Conservation (phyloP, 805 yeast species). For the Wickerhamiella qilinensis region DNA sequence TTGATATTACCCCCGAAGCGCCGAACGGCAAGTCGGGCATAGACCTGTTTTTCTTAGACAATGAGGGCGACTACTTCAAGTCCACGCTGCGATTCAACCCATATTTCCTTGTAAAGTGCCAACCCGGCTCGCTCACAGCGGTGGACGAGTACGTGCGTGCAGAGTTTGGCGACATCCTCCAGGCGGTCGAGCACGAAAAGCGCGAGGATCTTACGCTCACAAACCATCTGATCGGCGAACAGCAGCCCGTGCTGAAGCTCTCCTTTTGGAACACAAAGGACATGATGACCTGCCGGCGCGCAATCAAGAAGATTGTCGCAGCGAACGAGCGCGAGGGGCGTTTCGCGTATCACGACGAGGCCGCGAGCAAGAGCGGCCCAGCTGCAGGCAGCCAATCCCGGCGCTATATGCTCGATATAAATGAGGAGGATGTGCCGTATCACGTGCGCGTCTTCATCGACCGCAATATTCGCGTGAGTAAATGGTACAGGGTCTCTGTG, state of each 20-base stretch:
- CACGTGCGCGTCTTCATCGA: constrained; percentile 96
- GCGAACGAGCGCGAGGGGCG: constrained; percentile 46
- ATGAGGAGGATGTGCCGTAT: constrained; percentile 93
- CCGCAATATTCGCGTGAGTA: constrained; percentile 66
- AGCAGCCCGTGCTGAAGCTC: constrained; percentile 46
- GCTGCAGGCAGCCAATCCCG: constrained; percentile 49
- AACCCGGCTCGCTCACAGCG: constrained; percentile 40
- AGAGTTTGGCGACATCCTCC: constrained; percentile 27
- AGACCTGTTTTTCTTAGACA: constrained; percentile 86
- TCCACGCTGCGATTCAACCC: constrained; percentile 75
- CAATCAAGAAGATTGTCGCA: constrained; percentile 50
- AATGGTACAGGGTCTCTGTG: constrained; percentile 79
- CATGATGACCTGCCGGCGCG: constrained; percentile 55
- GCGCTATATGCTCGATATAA: constrained; percentile 51
- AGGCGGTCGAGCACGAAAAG: constrained; percentile 45
- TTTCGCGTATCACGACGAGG: constrained; percentile 13
- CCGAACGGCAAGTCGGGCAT: constrained; percentile 59
- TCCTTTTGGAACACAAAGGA: constrained; percentile 62
- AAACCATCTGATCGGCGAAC: constrained; percentile 72
- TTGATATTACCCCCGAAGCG: constrained; percentile 12
- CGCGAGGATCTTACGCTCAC: constrained; percentile 74
- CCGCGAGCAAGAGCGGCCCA: constrained; percentile 8
- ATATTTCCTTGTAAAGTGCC: constrained; percentile 57
- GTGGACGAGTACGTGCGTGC: constrained; percentile 53
- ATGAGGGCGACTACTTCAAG: constrained; percentile 92